These are phyloP conservation scores for Pseudocercospora pini-densiflorae DNA, from an alignment of 2,329 filamentous ascomycete genomes.

Conservation along the genomic window DNA sequence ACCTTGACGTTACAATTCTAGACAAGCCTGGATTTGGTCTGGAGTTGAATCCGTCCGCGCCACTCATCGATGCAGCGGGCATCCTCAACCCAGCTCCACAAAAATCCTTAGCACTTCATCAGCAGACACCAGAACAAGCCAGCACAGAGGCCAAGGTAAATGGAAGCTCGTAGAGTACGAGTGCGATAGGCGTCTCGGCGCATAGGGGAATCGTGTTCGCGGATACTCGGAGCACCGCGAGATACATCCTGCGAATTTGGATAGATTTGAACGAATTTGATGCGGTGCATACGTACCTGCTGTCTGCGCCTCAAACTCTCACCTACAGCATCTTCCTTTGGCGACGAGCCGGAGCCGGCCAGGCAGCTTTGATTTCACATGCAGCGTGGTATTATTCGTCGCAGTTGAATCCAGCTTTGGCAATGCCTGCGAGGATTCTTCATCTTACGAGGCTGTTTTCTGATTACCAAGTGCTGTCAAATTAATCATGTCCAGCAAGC, in stretches of 20 bases:
- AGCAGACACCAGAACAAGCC: slow-evolving; percentile 26
- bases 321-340: background rate
- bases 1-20: slow-evolving; percentile 75
- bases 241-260: slow-evolving; percentile 2
- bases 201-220: background rate
- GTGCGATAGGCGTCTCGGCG: background rate
- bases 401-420: background rate
- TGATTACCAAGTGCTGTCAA: background rate
- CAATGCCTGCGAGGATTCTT: background rate
- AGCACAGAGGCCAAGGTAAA: slow-evolving; percentile 18
- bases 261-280: slow-evolving; percentile 3
- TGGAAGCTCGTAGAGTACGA: slow-evolving; percentile 11
- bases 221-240: background rate
- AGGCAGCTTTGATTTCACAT: background rate
- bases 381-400: background rate
- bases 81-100: slow-evolving; percentile 70
- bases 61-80: slow-evolving; percentile 75
- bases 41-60: slow-evolving; percentile 80
- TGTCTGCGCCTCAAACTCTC: slow-evolving; percentile 6
- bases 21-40: slow-evolving; percentile 92
- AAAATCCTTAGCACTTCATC: slow-evolving; percentile 43
- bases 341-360: background rate
- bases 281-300: background rate
- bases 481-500: background rate
- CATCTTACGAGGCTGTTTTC: background rate